Evolutionary conservation across 2,329 filamentous ascomycete species (phyloP), one percentile per base, ranked within the genome.

Genomic region (Lojkania enalia): DNA sequence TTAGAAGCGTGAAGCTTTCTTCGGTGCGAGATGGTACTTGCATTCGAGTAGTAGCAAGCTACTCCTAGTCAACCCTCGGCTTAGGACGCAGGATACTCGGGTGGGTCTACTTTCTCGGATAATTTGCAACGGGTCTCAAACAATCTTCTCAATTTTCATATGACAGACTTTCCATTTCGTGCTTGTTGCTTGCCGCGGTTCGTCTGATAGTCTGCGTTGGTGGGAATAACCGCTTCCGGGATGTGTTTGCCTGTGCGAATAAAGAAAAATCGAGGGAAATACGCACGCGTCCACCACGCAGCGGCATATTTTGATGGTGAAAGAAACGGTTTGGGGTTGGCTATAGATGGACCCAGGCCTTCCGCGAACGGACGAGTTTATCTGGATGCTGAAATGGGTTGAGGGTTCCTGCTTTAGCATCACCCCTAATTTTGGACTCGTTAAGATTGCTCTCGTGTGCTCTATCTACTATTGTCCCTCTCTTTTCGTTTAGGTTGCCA

Each of bases 201-300:
- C 11, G 6, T 16, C 11, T 6, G 23, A n/a, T 16, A 9, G 30
- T 33, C 16, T 33, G 30, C 11, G 30, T 33, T 16, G 30, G 9
- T 15, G 7, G 30, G 7, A 9, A 33, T 27, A 16, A 11, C 33
- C 33, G 33, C 19, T 36, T 36, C 33, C 33, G 33, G 33, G 16
- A 21, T 15, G 9, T 36, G 33, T 36, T 36, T 36, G 33, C 33
- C 21, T 15, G 12, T 5, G 33, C 33, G 33, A 36, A 36, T 19
- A 36, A 36, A 36, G 33, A 21, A 15, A 11, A 27, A 7, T 6
- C 30, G 15, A 7, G 16, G 9, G 12, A 5, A 15, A 20, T 46
- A 53, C 51, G 58, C 55, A 52, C 48, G 50, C 55, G 37, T 58
- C 55, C 43, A 50, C 50, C 54, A 48, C 44, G 50, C 37, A 23